A percentile compares a stretch with the other conserved stretches of the same genome.
Evolutionary conservation across 1,284 basidiomycete genomes (phyloP).

Genomic region (Cystobasidium slooffiae): DNA sequence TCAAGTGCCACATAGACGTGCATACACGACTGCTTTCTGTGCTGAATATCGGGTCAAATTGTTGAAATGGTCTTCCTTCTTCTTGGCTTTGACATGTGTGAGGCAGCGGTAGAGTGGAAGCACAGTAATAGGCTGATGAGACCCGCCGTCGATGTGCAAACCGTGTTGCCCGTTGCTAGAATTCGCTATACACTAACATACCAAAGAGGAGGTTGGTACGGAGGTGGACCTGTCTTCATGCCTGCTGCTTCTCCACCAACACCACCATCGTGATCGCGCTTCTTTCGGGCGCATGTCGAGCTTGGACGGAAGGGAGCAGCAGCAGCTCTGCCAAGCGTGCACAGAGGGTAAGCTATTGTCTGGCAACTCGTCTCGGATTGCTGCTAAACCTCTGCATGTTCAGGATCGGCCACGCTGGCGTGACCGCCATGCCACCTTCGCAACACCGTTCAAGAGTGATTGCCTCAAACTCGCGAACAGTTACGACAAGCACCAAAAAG

Average conservation of each 20-base stretch:
- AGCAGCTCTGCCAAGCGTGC: not conserved
- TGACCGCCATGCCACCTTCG: constrained; percentile 11
- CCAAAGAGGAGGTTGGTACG: too few species aligned
- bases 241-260: not conserved
- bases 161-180: too few species aligned
- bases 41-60: too few species aligned
- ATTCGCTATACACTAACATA: too few species aligned
- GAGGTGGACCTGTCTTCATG: too few species aligned
- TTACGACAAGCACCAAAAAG: not conserved
- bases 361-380: not conserved
- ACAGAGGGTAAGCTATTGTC: constrained; percentile 15
- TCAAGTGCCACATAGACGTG: too few species aligned
- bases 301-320: not conserved
- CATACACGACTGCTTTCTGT: too few species aligned
- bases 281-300: constrained; percentile 1
- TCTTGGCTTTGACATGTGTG: too few species aligned
- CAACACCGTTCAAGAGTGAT: not conserved
- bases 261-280: constrained; percentile 1
- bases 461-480: not conserved
- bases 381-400: not conserved
- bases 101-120: too few species aligned
- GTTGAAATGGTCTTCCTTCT: too few species aligned
- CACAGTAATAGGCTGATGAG: too few species aligned
- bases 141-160: too few species aligned
- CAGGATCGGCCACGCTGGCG: not conserved